Evolutionary conservation across 495 filamentous ascomycete species (phyloP), one percentile per base, ranked within the genome.

Genomic region (Xylaria acuta): DNA sequence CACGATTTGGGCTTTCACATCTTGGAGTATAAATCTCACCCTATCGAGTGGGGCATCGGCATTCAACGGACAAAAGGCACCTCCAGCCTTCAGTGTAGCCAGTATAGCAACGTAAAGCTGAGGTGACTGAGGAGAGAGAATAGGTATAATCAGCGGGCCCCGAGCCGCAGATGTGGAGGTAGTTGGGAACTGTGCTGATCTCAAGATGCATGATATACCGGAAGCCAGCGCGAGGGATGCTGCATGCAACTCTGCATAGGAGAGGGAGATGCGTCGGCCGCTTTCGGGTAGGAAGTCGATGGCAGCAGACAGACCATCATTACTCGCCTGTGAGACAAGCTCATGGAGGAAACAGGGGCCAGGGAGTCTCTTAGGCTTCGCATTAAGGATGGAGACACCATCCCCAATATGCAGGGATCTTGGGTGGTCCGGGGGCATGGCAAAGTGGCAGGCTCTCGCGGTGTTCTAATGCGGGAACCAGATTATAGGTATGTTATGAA

Each of bases 1-100:
- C 60, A 92, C 82, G 8, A 91, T 76, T 11, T 79, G 80, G 8
- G 91, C 90, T 12, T 79, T 76, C 47, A 94, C 88, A 81, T 97
- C 93, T 22, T 85, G 76, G 4, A 92, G 73, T 49, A 96, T 92
- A 78, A 96, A 95, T 47, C 84, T 86, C 22, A 95, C 85, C 22
- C 94, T 85, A 47, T 96, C 92, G 36, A 78, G 74, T 3, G 94
- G 94, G 8, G 90, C 86, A 74, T 95, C 93, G 18, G 90, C 82
- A 67, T 89, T 88, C 47, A 97, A 81, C 0, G 94, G 93, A 64
- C 93, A 95, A 73, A 97, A 96, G 8, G 93, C 92, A 8, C 84
- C 92, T 0, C 94, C 94, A 8, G 90, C 88, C 74, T 93, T 93
- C 16, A 96, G 84, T 60, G 93, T 89, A 1, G 89, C 93, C 6